Conservation (phyloP, 2,329 filamentous ascomycete genomes). For the Emericellopsis cladophorae region DNA sequence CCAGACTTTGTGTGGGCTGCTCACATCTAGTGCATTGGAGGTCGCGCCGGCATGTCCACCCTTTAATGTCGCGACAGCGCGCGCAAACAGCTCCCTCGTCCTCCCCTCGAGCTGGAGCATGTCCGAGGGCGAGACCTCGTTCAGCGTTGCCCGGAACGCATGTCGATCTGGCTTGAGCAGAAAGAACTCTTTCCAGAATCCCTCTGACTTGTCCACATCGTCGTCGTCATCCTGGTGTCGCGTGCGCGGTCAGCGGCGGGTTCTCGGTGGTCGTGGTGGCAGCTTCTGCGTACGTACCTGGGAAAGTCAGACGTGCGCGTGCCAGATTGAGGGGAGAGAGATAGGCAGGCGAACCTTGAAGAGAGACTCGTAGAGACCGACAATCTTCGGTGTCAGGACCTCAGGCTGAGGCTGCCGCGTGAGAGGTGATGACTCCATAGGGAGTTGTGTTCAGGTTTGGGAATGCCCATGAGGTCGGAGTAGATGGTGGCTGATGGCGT, state of each 20-base stretch:
- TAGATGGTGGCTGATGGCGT: too few relatives aligned
- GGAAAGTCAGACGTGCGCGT: slow-evolving; percentile 1
- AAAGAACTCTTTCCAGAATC: slow-evolving; percentile 96
- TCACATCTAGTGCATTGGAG: slow-evolving; percentile 76
- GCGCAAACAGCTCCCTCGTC: slow-evolving; percentile 65
- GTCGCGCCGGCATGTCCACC: slow-evolving; percentile 47
- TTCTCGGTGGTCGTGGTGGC: slow-evolving; percentile 7
- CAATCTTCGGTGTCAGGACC: slow-evolving; percentile 87
- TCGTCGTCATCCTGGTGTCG: slow-evolving; percentile 46
- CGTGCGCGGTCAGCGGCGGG: slow-evolving; percentile 14
- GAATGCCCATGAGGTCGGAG: neutral
- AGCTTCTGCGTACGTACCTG: neutral
- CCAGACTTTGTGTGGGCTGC: slow-evolving; percentile 24
- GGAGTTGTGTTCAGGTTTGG: neutral
- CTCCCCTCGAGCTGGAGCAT: slow-evolving; percentile 66
- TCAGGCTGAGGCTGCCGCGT: slow-evolving; percentile 86
- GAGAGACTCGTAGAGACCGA: slow-evolving; percentile 74
- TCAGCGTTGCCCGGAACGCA: slow-evolving; percentile 56
- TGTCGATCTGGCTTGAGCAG: slow-evolving; percentile 67
- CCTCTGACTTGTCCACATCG: slow-evolving; percentile 61
- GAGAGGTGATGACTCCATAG: slow-evolving; percentile 83
- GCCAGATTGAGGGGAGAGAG: slow-evolving; percentile 2
- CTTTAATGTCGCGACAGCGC: slow-evolving; percentile 59
- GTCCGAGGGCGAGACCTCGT: slow-evolving; percentile 58
- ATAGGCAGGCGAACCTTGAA: slow-evolving; percentile 47